Evolutionary conservation across 2,329 filamentous ascomycete species (phyloP).

Genomic region (Ophiostoma ulmi): DNA sequence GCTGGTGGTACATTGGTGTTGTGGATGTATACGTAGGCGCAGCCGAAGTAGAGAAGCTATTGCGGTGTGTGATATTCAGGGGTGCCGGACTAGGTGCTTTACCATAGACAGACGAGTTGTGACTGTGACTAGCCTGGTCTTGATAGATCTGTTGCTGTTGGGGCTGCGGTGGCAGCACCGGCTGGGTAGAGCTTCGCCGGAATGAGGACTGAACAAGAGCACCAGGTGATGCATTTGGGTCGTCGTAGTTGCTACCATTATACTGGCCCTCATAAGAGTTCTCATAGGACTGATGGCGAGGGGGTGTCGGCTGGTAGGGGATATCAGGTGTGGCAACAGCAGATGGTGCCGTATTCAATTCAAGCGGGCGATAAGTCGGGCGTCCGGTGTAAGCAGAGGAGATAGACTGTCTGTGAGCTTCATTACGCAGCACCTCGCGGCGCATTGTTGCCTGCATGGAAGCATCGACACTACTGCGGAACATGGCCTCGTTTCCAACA

Average conservation of each 20-base stretch:
- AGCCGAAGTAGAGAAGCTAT: constrained; percentile 27
- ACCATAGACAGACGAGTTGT: constrained; percentile 37
- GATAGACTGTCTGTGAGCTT: constrained; percentile 51
- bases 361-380: constrained; percentile 48
- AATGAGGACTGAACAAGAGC: constrained; percentile 29
- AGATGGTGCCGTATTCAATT: constrained; percentile 38
- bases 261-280: constrained; percentile 43
- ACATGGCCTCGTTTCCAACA: constrained; percentile 37
- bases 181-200: constrained; percentile 31
- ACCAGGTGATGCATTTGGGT: constrained; percentile 52
- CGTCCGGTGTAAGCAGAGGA: constrained; percentile 48
- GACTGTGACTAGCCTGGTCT: constrained; percentile 22
- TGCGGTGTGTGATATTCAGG: constrained; percentile 39
- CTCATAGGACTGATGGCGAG: constrained; percentile 48
- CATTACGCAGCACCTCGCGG: constrained; percentile 53
- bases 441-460: constrained; percentile 47
- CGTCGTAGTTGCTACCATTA: constrained; percentile 55
- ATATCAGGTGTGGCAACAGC: constrained; percentile 36
- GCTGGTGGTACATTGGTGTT: constrained; percentile 19
- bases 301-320: constrained; percentile 34
- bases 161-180: constrained; percentile 24
- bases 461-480: constrained; percentile 40
- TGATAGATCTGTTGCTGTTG: constrained; percentile 22
- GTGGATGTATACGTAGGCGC: constrained; percentile 32
- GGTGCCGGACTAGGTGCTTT: constrained; percentile 42